Percentiles rank a stretch among this genome's conserved stretches.
Conservation (phyloP, 495 filamentous ascomycete genomes). For the Aspergillus avenaceus region DNA sequence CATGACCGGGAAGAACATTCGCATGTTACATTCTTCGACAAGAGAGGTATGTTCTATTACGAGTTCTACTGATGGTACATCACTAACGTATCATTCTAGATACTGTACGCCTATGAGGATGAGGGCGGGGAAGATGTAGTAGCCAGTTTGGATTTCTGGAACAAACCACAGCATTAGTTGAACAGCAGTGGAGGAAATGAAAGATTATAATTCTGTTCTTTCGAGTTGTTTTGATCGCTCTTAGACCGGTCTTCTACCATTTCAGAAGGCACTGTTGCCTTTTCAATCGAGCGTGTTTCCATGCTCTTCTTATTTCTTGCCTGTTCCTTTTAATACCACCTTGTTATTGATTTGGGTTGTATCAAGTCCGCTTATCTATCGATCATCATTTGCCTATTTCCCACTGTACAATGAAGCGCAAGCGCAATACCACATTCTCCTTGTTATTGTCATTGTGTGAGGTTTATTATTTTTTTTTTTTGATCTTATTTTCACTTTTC, state of each 20-base stretch:
- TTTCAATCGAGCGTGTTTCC: background rate
- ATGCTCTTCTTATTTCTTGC: conserved; percentile 3
- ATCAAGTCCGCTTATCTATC: conserved; percentile 12
- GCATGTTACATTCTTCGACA: conserved; percentile 94
- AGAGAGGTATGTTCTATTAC: conserved; percentile 70
- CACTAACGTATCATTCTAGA: conserved; percentile 48
- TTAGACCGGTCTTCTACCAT: conserved; percentile 14
- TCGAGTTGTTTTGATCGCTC: conserved; percentile 13
- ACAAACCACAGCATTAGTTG: conserved; percentile 41
- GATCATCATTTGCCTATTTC: conserved; percentile 20
- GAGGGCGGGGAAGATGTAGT: conserved; percentile 89
- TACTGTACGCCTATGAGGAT: conserved; percentile 95
- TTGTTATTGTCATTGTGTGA: conserved; percentile 7
- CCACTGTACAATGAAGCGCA: conserved; percentile 47
- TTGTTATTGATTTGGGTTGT: conserved; percentile 14
- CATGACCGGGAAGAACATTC: conserved; percentile 88
- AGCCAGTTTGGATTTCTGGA: conserved; percentile 97
- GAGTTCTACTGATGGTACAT: background rate
- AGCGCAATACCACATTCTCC: conserved; percentile 41
- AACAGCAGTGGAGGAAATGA: background rate
- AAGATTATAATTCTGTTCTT: conserved; percentile 8
- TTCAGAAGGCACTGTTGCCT: conserved; percentile 4
- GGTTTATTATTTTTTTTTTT: conserved; percentile 15
- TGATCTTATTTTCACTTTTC: conserved; percentile 16
- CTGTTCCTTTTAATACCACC: conserved; percentile 17